Evolutionary conservation across 2,329 filamentous ascomycete species (phyloP), one percentile per base, ranked within the genome.

Genomic region (Cordyceps sp.): DNA sequence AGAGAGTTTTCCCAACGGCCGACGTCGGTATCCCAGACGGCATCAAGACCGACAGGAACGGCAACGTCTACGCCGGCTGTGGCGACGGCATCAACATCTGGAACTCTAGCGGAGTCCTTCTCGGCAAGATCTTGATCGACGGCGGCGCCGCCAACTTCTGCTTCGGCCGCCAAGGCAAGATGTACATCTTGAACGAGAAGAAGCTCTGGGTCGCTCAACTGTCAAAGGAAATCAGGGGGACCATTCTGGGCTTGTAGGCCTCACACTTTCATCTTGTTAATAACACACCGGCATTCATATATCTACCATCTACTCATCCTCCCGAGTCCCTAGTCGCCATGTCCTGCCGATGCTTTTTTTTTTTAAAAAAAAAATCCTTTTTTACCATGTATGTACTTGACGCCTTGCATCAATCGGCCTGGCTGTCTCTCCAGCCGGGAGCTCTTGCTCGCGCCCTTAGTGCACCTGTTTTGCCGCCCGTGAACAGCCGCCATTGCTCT

Each of bases 81-180:
- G 60, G 59, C 3, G 62, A 66, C 36, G 64, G 63, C 4, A 44
- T 68, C 10, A 57, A 59, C 30, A 52, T 68, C 1, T 68, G 61
- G 60, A 60, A 58, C 7, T 39, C 57, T 2, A 51, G 52, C 0
- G 64, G 62, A 2, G 50, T 54, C 2, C 44, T 67, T 2, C 48
- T 69, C 9, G 64, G 62, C 5, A 57, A 56, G 29, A 58, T 64
- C 9, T 24, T 58, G 0, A 45, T 61, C 0, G 46, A 52, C 1
- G 60, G 57, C 0, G 58, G 58, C 1, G 51, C 55, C 3, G 54
- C 60, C 0, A 64, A 65, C 36, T 66, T 66, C 34, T 62, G 55
- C 25, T 66, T 66, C 35, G 60, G 61, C 0, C 47, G 42, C 8
- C 40, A 54, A 6, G 57, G 58, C 0, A 50, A 58, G 36, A 37